Percentiles rank a stretch among this genome's conserved stretches.
phyloP scores from a whole-genome alignment of 129 eudicot genomes.

The Arctium minus region DNA sequence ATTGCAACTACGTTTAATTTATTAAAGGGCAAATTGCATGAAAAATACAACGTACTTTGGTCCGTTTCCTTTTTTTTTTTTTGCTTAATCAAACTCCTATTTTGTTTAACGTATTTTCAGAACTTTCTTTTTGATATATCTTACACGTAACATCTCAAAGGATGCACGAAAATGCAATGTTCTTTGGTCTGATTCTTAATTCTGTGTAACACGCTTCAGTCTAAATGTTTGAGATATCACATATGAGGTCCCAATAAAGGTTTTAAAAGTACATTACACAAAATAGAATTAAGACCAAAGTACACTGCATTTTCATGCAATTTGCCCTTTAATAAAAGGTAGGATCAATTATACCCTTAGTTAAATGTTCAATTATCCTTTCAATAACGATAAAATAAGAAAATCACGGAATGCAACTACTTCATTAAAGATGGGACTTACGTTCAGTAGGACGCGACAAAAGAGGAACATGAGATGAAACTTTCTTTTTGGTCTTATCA shows the following conservation, averaged over 20 bases:
- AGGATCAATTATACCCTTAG: background rate
- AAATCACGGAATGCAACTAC: background rate
- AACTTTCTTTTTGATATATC: background rate
- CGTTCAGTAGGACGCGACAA: slow-evolving; percentile 85
- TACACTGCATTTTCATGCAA: background rate
- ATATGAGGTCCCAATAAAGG: background rate
- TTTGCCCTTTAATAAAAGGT: background rate
- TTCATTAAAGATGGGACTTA: slow-evolving; percentile 30
- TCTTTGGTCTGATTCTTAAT: background rate
- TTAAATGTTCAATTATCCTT: background rate
- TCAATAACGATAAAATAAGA: background rate
- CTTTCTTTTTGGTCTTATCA: slow-evolving; percentile 48
- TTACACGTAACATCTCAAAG: too few species aligned
- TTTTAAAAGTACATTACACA: background rate
- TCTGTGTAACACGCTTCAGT: too few species aligned
- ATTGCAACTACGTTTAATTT: background rate
- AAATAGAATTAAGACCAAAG: background rate
- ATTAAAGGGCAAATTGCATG: background rate
- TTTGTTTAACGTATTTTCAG: too few species aligned
- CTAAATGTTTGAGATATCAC: background rate
- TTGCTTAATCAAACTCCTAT: background rate
- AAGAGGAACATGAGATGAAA: slow-evolving; percentile 58
- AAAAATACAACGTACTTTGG: background rate
- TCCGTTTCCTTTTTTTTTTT: background rate
- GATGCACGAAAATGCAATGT: background rate